phyloP scores from a whole-genome alignment of 1,284 basidiomycete species.

The Coniferiporia sulphurascens region DNA sequence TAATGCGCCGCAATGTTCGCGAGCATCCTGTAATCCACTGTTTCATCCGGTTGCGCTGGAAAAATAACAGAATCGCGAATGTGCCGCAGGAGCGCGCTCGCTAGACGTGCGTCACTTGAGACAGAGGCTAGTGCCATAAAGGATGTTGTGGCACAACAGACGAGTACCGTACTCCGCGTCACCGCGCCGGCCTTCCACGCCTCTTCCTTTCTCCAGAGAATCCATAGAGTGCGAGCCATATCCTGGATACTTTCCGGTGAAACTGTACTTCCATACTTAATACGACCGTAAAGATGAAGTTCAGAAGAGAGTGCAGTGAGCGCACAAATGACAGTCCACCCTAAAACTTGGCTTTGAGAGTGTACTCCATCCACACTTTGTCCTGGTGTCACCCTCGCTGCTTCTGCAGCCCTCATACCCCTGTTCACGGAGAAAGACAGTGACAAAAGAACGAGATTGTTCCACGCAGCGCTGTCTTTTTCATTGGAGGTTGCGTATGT shows the following conservation, averaged over 20 bases:
- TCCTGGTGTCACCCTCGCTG: slow-evolving; percentile 22
- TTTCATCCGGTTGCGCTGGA: slow-evolving; percentile 4
- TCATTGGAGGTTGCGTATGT: slow-evolving; percentile 7
- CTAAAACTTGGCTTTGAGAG: slow-evolving; percentile 19
- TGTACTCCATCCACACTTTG: slow-evolving; percentile 24
- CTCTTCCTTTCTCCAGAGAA: slow-evolving; percentile 16
- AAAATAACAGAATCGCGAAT: slow-evolving; percentile 8
- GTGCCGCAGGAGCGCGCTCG: slow-evolving; percentile 14
- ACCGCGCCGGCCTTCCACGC: slow-evolving; percentile 13
- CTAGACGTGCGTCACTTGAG: slow-evolving; percentile 5
- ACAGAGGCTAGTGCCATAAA: slow-evolving; percentile 43
- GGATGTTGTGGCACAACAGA: slow-evolving; percentile 34
- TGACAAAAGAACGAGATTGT: slow-evolving; percentile 12
- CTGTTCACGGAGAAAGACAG: slow-evolving; percentile 9
- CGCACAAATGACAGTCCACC: slow-evolving; percentile 28
- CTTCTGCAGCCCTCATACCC: neutral
- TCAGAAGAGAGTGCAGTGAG: slow-evolving; percentile 24
- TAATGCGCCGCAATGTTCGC: slow-evolving; percentile 3
- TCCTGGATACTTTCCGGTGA: slow-evolving; percentile 4
- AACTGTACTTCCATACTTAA: neutral
- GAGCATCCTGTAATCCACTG: slow-evolving; percentile 1
- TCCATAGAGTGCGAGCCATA: slow-evolving; percentile 14
- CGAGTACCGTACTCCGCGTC: slow-evolving; percentile 26
- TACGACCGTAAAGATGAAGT: neutral
- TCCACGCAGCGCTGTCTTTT: slow-evolving; percentile 14